Base-by-base conservation (phyloP, 1,139 yeast species). In the Lodderomyces margitis region DNA sequence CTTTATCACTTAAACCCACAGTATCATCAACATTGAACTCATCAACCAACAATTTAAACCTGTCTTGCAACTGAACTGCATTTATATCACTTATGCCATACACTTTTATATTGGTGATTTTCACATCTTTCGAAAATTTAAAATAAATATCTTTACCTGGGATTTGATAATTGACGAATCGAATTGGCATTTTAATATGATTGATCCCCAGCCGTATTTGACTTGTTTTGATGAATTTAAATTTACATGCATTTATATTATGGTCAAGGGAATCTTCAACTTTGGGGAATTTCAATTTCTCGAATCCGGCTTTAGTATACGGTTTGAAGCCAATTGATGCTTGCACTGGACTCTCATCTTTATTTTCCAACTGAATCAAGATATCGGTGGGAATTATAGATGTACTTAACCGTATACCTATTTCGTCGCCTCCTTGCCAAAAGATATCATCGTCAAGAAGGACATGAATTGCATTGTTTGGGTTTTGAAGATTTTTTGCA, bases 401-500 rank as follows among this genome's bases (percentile, higher is more conserved):
- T 35, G 53, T 53, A 35, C 62, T 61, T 34, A 71, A 46, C 37
- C 74, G 54, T 5, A 71, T 49, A 0, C 78, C 78, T 15, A 70
- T 44, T 2, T 69, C 54, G 67, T 61, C 45, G 8, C 55, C 58
- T 47, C 75, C 68, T 33, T 57, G 51, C 77, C 76, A 72, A 31
- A 44, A 44, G 9, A 51, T 48, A 0, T 62, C 70, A 15, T 68
- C 66, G 42, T 70, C 74, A 11, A 67, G 44, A 23, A 71, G 53
- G 2, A 61, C 57, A 46, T 66, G 69, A 48, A 70, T 70, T 12
- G 77, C 77, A 49, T 71, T 69, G 42, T 47, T 62, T 43, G 62
- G 62, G 30, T 57, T 46, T 8, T 51, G 47, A 12, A 55, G 52
- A 21, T 58, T 49, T 8, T 66, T 46, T 46, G 60, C 68, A 48